Percentiles rank a stretch among this genome's conserved stretches.
Conservation (phyloP, 176 grass and related monocot species). For the Luzula sylvatica region DNA sequence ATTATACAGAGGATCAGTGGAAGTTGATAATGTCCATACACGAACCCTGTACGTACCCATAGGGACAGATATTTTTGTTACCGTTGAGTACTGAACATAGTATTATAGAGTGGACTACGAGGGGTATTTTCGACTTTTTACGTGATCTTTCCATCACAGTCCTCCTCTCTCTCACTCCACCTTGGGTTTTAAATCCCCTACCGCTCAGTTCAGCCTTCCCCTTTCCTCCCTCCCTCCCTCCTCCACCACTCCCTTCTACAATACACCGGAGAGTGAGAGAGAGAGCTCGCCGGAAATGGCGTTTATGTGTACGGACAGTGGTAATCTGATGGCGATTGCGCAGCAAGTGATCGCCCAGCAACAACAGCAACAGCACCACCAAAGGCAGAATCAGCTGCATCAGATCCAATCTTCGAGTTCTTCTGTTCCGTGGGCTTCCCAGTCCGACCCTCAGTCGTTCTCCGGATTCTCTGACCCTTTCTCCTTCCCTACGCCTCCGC, state of each 20-base stretch:
- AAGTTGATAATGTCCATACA: too few species aligned
- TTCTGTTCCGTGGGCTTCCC: conserved; percentile 1
- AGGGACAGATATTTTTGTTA: conserved; percentile 1
- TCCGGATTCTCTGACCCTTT: conserved; percentile 42
- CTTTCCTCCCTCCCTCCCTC: conserved; percentile 13
- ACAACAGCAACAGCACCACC: conserved; percentile 64
- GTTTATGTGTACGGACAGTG: conserved; percentile 97
- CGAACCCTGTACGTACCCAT: too few species aligned
- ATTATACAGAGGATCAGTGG: too few species aligned
- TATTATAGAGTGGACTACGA: conserved; percentile 7
- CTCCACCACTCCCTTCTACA: background rate
- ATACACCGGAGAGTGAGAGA: conserved; percentile 9
- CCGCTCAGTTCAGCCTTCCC: conserved; percentile 32
- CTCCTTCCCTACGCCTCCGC: conserved; percentile 21
- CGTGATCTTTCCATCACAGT: background rate
- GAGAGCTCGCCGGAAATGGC: conserved; percentile 38
- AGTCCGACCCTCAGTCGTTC: conserved; percentile 37
- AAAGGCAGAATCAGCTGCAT: conserved; percentile 35
- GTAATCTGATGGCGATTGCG: conserved; percentile 99
- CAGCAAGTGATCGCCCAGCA: conserved; percentile 98
- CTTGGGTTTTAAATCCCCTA: conserved; percentile 61
- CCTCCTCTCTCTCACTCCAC: conserved; percentile 28
- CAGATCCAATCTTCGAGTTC: conserved; percentile 13
- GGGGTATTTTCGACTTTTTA: conserved; percentile 5
- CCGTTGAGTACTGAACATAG: conserved; percentile 39